Evolutionary conservation across 106 monocot species (phyloP), one percentile per base, ranked within the genome.

Genomic region (Vanilla planifolia): DNA sequence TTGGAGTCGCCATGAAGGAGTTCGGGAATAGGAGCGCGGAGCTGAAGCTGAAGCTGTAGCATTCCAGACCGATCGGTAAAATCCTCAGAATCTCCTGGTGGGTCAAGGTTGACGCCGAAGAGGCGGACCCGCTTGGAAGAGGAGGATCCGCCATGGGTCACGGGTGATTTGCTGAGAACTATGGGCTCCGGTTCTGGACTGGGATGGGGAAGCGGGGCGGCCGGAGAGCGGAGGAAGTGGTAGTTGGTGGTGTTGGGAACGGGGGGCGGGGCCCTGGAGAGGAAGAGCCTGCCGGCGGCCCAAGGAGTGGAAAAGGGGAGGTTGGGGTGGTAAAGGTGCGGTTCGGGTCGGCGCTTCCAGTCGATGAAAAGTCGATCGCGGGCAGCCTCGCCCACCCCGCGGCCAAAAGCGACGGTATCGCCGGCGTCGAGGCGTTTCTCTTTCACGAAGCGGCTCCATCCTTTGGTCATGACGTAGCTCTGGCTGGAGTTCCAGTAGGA

Each of bases 401-500:
- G 71, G 52, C 72, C 55, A 55, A 80, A 80, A 3, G 73, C 73
- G 45, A 78, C 73, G 9, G 73, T 78, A 42, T 78, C 78, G 5
- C 78, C 78, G 48, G 78, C 72, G 55, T 73, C 78, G 0, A 78
- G 67, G n/a, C 78, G 52, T 48, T 73, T 78, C 57, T 78, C 78
- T 33, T 78, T 78, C 16, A 78, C 78, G 46, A 78, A 78, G 29
- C 78, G 67, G 63, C 73, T 73, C 78, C 78, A 78, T 0, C 78
- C 78, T 33, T 64, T 73, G 28, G 78, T 91, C 90, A 91, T 91
- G 33, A 91, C 90, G 60, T 91, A 91, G 76, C 85, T 85, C 79
- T 91, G 90, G 85, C 90, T 91, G 68, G 82, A 82, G 79, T 82
- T 91, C 90, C 90, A 91, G 79, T 91, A 91, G 22, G 85, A 91